Base-by-base conservation (phyloP, 108 stramenopile genomes). In the Ochromonas danica region DNA sequence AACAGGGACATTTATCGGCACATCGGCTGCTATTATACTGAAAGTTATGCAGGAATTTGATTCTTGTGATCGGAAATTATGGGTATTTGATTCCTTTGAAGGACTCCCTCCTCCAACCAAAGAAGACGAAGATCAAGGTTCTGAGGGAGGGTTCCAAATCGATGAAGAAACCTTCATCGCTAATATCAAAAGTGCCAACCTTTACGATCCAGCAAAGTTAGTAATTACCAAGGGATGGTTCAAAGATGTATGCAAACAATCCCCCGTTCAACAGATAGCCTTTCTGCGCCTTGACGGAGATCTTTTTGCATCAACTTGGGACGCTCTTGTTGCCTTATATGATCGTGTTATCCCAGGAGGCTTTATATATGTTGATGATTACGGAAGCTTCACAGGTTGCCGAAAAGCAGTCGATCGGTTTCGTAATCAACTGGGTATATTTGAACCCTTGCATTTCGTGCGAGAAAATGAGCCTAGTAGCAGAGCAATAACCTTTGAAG, bases 11-110 rank as follows among this genome's bases (percentile, higher is more conserved):
- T 67, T 35, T 67, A 31, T 33, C 17, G 63, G 63, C 6, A 33
- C 30, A 67, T 31, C 33, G 3, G 17, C 31, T 35, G 63, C 35
- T 36, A 33, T 67, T 10, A 67, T 67, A 25, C 63, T 67, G 3
- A 67, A 67, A 67, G 63, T 33, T 14, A 28, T 67, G 27, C 30
- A 36, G 6, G 17, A 31, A 28, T 67, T 31, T 25, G 31, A 67
- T 25, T 35, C 33, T 28, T 67, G 63, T 67, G 63, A 36, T 31
- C 17, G 31, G 10, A 67, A 36, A 67, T 25, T 51, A 22, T 67
- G 63, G 63, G 63, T 22, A 6, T 67, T 67, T 67, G 63, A 67
- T 67, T 67, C 63, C 10, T 67, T 67, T 36, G 63, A 67, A 31
- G 63, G 63, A 28, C 31, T 67, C 6, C 63, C 63, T 28, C 14